Evolutionary conservation across 371 early-diverging fungal species (phyloP).

Genomic region (Funneliformis caledonium): DNA sequence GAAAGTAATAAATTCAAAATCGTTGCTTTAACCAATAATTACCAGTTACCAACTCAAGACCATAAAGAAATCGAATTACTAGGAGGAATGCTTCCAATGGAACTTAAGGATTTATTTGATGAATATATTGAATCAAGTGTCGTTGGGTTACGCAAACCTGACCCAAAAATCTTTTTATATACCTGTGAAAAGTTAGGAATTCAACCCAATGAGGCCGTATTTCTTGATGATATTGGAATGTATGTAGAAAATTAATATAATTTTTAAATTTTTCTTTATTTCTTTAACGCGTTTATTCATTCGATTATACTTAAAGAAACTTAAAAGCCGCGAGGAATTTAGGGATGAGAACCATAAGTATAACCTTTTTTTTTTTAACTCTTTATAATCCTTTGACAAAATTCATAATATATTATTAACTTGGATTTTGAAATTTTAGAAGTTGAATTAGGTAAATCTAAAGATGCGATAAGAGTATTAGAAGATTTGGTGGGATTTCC

Average conservation of each 20-base stretch:
- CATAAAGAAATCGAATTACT: constrained; percentile 42
- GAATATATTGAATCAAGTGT: constrained; percentile 54
- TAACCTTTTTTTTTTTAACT: constrained; percentile 27
- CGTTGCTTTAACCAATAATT: constrained; percentile 84
- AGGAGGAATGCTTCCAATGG: constrained; percentile 47
- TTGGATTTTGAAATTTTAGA: constrained; percentile 45
- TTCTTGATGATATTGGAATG: constrained; percentile 80
- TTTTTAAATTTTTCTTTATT: background rate
- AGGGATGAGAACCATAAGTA: constrained; percentile 67
- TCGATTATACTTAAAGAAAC: constrained; percentile 46
- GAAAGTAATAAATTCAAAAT: constrained; percentile 62
- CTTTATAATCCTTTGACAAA: constrained; percentile 9
- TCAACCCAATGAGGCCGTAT: constrained; percentile 63
- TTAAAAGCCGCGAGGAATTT: constrained; percentile 65
- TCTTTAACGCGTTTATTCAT: background rate
- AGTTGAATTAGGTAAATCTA: constrained; percentile 62
- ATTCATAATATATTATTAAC: constrained; percentile 15
- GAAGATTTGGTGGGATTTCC: constrained; percentile 46
- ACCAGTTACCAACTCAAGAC: constrained; percentile 59
- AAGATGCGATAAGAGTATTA: constrained; percentile 62
- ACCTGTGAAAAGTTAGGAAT: constrained; percentile 67
- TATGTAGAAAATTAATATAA: constrained; percentile 27
- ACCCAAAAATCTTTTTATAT: constrained; percentile 65
- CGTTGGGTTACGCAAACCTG: constrained; percentile 68
- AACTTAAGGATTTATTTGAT: constrained; percentile 53